Base-by-base conservation (phyloP, 148 eudicot genomes). In the Polygonum aviculare region DNA sequence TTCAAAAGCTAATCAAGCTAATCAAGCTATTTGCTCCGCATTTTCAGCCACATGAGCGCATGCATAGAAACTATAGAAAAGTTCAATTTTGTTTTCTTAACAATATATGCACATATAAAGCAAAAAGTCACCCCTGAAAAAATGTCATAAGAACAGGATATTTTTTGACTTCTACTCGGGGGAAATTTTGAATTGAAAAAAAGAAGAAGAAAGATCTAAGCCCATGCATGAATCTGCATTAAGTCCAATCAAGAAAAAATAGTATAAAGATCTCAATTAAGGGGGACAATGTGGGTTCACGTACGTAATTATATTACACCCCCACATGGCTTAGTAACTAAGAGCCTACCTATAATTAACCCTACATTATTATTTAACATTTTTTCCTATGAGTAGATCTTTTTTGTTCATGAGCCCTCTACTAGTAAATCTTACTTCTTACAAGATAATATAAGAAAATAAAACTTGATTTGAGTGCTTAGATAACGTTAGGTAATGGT, bases 21-120 rank as follows among this genome's bases (percentile, higher is more conserved):
- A 12, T 26, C 1, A 26, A 60, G 67, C 67, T 60, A 60, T 60
- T 60, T 60, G 67, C 67, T 60, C 67, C 67, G 67, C 67, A 60
- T 7, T 26, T 60, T 26, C 1, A 60, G 67, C 67, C 67, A 60
- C 36, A 21, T 10, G 36, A 60, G 26, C 10, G 47, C 47, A 26
- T 55, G 26, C 65, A 60, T 60, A 60, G 67, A 60, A 60, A 60
- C 21, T 22, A 26, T 26, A 26, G 67, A 22, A 21, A 60, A 26
- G 35, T 36, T 26, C 26, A 60, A 14, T 52, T 52, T 16, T 52
- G 59, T 52, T 5, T 21, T 10, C 11, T 21, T 21, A 19, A 21
- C 11, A 21, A 19, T 7, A 57, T n/a, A 21, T 7, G 11, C 31
- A 57, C 26, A 60, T 10, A 22, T 26, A 22, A 60, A 60, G 67